Percentiles rank a stretch among this genome's conserved stretches.
phyloP scores from a whole-genome alignment of 1,284 basidiomycete species.

The Takashimella koratensis region DNA sequence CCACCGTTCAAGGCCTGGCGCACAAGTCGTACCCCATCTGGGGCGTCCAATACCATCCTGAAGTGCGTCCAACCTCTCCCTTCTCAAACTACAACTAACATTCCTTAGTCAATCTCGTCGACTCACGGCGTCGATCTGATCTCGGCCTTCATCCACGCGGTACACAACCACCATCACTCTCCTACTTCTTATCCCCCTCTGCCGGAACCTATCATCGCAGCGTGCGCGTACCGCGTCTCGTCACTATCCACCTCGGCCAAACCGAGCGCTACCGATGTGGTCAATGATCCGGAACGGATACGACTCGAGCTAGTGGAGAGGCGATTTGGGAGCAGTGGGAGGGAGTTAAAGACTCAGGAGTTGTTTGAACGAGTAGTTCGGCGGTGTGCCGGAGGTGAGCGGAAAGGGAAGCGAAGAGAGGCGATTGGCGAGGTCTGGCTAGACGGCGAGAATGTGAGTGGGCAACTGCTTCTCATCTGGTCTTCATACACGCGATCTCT shows the following conservation, averaged over 20 bases:
- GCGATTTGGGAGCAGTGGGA: constrained; percentile 20
- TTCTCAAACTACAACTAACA: no score
- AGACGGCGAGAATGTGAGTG: constrained; percentile 50
- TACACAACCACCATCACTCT: constrained; percentile 25
- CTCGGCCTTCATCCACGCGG: constrained; percentile 43
- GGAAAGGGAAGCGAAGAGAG: no score
- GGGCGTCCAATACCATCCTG: constrained; percentile 96
- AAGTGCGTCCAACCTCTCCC: no score
- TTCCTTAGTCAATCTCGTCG: constrained; percentile 51
- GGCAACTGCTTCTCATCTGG: not conserved
- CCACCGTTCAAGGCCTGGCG: constrained; percentile 46
- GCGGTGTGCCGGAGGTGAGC: constrained; percentile 14
- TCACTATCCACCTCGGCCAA: constrained; percentile 8
- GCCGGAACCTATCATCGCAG: constrained; percentile 22
- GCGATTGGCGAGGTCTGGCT: constrained; percentile 53
- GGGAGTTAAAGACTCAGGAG: constrained; percentile 28
- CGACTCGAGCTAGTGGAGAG: constrained; percentile 21
- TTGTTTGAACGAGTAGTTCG: constrained; percentile 49
- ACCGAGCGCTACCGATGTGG: not conserved
- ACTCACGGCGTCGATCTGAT: constrained; percentile 44
- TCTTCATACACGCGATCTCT: not conserved
- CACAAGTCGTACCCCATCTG: constrained; percentile 72
- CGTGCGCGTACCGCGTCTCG: constrained; percentile 41
- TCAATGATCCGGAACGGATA: not conserved
- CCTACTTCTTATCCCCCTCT: constrained; percentile 37